Percentiles rank a stretch among this genome's conserved stretches.
phyloP scores from a whole-genome alignment of 352 stramenopile species.

The Peronospora destructor region DNA sequence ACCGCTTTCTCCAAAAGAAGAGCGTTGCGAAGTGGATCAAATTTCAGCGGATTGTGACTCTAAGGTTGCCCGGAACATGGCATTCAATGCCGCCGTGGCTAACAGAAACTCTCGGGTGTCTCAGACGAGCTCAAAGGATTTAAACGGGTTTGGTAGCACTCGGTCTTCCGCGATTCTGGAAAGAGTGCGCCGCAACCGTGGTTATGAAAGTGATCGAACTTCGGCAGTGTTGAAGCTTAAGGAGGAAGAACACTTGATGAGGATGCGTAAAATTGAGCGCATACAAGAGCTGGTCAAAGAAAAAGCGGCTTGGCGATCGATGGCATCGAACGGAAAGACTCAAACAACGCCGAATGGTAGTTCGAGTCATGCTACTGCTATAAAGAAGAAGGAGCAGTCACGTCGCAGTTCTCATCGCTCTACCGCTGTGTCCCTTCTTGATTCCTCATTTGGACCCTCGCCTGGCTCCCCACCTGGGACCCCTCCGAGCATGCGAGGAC shows the following conservation, averaged over 20 bases:
- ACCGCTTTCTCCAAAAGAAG: slow-evolving; percentile 15
- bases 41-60: slow-evolving; percentile 8
- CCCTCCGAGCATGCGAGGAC: slow-evolving; percentile 21
- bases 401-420: slow-evolving; percentile 11
- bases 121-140: slow-evolving; percentile 20
- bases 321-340: slow-evolving; percentile 14
- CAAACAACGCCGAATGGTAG: slow-evolving; percentile 6
- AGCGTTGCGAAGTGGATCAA: slow-evolving; percentile 6
- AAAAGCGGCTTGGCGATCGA: slow-evolving; percentile 22
- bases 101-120: slow-evolving; percentile 17
- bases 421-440: slow-evolving; percentile 1
- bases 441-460: slow-evolving; percentile 5
- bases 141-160: slow-evolving; percentile 17
- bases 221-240: slow-evolving; percentile 29
- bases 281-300: slow-evolving; percentile 23
- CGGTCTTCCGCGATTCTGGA: slow-evolving; percentile 38
- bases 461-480: slow-evolving; percentile 23
- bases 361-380: slow-evolving; percentile 6
- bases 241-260: slow-evolving; percentile 39
- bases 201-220: slow-evolving; percentile 28
- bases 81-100: slow-evolving; percentile 9
- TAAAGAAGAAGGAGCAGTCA: slow-evolving; percentile 7
- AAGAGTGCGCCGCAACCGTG: slow-evolving; percentile 42
- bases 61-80: slow-evolving; percentile 13
- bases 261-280: slow-evolving; percentile 37